A percentile compares a stretch with the other conserved stretches of the same genome.
These are phyloP conservation scores for Colletotrichum echinochloae DNA, from an alignment of 2,329 filamentous ascomycete genomes.

Conservation along the genomic window DNA sequence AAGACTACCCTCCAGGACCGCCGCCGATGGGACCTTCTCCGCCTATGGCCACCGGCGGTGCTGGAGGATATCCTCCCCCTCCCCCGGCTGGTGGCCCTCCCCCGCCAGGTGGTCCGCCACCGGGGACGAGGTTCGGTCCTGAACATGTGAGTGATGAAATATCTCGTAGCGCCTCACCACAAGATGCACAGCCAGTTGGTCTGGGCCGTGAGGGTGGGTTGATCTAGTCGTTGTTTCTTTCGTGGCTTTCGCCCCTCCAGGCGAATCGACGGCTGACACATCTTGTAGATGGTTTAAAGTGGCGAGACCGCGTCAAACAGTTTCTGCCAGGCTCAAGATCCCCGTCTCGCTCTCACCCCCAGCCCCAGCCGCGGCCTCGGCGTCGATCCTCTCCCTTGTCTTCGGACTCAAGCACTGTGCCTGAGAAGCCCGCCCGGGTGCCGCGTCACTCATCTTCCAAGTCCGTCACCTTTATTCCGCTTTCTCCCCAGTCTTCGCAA, in stretches of 20 bases:
- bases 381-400: slow-evolving; percentile 35
- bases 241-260: slow-evolving; percentile 1
- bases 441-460: slow-evolving; percentile 48
- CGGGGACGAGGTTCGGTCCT: slow-evolving; percentile 49
- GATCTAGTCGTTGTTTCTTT: slow-evolving; percentile 41
- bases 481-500: slow-evolving; percentile 62
- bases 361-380: slow-evolving; percentile 28
- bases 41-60: slow-evolving; percentile 42
- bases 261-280: slow-evolving; percentile 9
- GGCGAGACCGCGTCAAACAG: slow-evolving; percentile 28
- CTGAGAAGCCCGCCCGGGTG: slow-evolving; percentile 13
- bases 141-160: slow-evolving; percentile 59
- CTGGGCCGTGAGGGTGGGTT: slow-evolving; percentile 42
- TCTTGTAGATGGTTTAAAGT: slow-evolving; percentile 48
- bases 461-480: slow-evolving; percentile 60
- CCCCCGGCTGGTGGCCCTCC: slow-evolving; percentile 45
- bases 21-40: slow-evolving; percentile 49
- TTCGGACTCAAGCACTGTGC: slow-evolving; percentile 27
- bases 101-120: slow-evolving; percentile 35
- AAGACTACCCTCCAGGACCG: slow-evolving; percentile 57
- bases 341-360: slow-evolving; percentile 22
- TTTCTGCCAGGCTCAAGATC: slow-evolving; percentile 25
- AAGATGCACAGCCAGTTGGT: slow-evolving; percentile 38
- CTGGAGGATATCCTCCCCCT: slow-evolving; percentile 46
- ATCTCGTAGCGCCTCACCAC: slow-evolving; percentile 40